phyloP scores from a whole-genome alignment of 2,329 filamentous ascomycete genomes.

The Aspergillus pseudoviridinutans region DNA sequence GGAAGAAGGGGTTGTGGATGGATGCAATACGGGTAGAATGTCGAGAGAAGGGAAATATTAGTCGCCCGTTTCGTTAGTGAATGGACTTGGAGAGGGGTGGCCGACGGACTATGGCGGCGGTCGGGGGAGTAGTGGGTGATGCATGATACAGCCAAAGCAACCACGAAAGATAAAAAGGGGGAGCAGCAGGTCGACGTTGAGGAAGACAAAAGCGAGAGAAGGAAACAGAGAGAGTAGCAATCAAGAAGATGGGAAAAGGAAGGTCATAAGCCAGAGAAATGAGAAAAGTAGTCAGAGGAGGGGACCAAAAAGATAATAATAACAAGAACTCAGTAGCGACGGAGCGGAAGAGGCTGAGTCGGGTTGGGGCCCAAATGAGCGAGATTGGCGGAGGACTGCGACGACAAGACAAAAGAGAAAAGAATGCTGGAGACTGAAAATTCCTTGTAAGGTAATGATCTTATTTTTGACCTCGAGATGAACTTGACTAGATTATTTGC shows the following conservation, averaged over 20 bases:
- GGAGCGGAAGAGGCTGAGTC: background rate
- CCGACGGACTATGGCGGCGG: conserved; percentile 31
- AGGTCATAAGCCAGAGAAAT: conserved; percentile 4
- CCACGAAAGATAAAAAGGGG: conserved; percentile 7
- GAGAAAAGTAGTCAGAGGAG: conserved; percentile 2
- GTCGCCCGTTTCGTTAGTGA: background rate
- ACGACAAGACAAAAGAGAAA: background rate
- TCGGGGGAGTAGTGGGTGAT: conserved; percentile 27
- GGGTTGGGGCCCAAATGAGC: background rate
- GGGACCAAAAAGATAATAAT: conserved; percentile 4
- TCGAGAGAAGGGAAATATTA: background rate
- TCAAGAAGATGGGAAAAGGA: background rate
- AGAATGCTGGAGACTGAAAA: background rate
- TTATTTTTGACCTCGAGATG: background rate
- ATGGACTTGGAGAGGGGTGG: conserved; percentile 10
- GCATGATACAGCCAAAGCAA: conserved; percentile 24
- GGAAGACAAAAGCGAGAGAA: background rate
- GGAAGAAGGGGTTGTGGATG: background rate
- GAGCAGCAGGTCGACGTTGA: conserved; percentile 6
- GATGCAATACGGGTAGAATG: conserved; percentile 2
- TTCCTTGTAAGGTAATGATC: background rate
- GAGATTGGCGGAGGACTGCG: background rate
- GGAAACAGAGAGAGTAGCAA: conserved; percentile 1
- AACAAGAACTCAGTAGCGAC: background rate
- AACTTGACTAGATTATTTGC: background rate